Evolutionary conservation across 805 yeast genomes (phyloP).

Genomic region (Ogataea paraovalis): DNA sequence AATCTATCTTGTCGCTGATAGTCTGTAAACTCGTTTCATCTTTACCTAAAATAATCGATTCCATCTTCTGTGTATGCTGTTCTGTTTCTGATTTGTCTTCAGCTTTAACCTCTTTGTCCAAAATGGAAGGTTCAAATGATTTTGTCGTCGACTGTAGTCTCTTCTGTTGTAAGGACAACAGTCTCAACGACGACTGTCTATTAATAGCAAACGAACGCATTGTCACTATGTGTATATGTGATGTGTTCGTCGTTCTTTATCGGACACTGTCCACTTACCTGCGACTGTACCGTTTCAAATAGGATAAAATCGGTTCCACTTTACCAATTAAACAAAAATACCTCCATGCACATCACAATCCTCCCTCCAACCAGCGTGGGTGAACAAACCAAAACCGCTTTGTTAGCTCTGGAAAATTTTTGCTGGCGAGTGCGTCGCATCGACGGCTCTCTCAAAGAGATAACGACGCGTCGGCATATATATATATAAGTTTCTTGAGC

Average conservation of each 20-base stretch:
- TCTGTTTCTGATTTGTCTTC: neutral
- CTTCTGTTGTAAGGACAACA: neutral
- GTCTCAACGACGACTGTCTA: neutral
- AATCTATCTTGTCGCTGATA: neutral
- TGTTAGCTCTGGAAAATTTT: neutral
- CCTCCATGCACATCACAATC: neutral
- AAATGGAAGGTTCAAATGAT: neutral
- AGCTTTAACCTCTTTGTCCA: neutral
- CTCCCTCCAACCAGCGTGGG: neutral
- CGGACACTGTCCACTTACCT: no score
- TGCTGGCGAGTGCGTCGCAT: no score
- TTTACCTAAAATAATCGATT: neutral
- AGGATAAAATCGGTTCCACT: no score
- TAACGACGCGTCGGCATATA: no score
- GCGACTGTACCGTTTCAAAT: no score
- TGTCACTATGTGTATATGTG: neutral
- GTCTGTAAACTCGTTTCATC: neutral
- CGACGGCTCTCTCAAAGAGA: no score
- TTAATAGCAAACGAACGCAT: constrained; percentile 3
- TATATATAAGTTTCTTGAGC: no score
- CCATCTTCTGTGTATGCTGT: neutral
- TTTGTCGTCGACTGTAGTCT: constrained; percentile 1
- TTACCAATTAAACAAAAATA: no score
- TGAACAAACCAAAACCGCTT: neutral
- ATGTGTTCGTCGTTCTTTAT: no score